These are phyloP conservation scores for Xylariaceae sp. DNA, from an alignment of 2,329 filamentous ascomycete species.

Conservation along the genomic window DNA sequence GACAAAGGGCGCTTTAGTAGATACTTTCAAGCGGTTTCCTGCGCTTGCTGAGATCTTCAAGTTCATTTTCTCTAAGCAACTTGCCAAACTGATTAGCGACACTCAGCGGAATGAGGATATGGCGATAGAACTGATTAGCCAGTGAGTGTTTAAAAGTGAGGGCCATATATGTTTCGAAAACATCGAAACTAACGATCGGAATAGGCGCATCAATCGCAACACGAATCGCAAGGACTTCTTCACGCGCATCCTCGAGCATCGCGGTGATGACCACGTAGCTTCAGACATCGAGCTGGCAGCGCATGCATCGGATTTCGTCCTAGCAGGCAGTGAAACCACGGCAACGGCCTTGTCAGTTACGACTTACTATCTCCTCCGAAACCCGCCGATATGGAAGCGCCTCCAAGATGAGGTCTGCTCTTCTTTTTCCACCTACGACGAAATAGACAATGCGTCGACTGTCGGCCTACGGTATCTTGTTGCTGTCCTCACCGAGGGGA, in stretches of 20 bases:
- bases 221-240: conserved; percentile 24
- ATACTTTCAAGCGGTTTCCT: conserved; percentile 25
- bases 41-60: conserved; percentile 12
- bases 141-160: conserved; percentile 4
- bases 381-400: conserved; percentile 8
- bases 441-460: conserved; percentile 16
- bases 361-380: conserved; percentile 19
- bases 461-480: conserved; percentile 13
- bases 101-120: conserved; percentile 18
- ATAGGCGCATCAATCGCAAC: conserved; percentile 16
- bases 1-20: conserved; percentile 19
- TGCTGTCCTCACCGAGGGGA: conserved; percentile 15
- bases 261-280: conserved; percentile 17
- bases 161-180: background rate
- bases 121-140: conserved; percentile 18
- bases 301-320: conserved; percentile 27
- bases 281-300: conserved; percentile 26
- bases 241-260: conserved; percentile 22
- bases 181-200: background rate
- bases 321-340: conserved; percentile 23
- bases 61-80: conserved; percentile 11
- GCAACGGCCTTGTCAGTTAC: background rate
- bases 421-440: conserved; percentile 12
- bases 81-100: conserved; percentile 16
- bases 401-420: conserved; percentile 17